These are phyloP conservation scores for Synchytrium microbalum DNA, from an alignment of 371 early-diverging fungal genomes.

Conservation along the genomic window DNA sequence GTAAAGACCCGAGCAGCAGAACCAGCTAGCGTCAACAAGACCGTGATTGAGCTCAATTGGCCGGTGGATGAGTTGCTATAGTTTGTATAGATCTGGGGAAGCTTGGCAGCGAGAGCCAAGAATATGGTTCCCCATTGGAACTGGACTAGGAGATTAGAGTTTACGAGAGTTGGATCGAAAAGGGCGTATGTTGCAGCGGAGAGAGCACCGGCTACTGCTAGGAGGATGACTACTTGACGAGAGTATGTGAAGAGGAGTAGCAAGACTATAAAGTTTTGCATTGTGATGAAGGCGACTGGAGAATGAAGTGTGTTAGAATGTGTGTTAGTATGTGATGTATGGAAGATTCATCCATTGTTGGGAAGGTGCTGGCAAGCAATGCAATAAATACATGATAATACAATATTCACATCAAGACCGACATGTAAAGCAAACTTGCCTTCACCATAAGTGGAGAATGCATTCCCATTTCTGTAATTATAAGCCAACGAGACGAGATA, in stretches of 20 bases:
- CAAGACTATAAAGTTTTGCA: constrained; percentile 72
- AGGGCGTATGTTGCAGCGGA: constrained; percentile 38
- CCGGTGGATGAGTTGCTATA: constrained; percentile 72
- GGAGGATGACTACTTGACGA: constrained; percentile 31
- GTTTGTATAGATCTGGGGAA: constrained; percentile 83
- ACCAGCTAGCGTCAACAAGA: constrained; percentile 76
- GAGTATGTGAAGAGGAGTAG: constrained; percentile 58
- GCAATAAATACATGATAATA: no score
- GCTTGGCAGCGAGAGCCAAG: constrained; percentile 62
- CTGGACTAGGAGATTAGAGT: constrained; percentile 40
- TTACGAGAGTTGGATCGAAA: constrained; percentile 36
- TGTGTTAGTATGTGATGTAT: background rate
- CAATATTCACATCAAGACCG: no score
- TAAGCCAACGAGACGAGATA: constrained; percentile 73
- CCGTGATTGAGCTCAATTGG: constrained; percentile 81
- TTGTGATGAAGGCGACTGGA: constrained; percentile 44
- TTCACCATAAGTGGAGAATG: constrained; percentile 92
- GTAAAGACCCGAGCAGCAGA: constrained; percentile 83
- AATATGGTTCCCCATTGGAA: constrained; percentile 78
- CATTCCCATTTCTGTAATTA: constrained; percentile 69
- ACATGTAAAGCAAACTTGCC: constrained; percentile 48
- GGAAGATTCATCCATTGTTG: background rate
- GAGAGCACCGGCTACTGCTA: constrained; percentile 27
- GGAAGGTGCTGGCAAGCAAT: no score
- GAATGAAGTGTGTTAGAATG: constrained; percentile 4